Evolutionary conservation across 306 rosid species (phyloP), one percentile per base, ranked within the genome.

Genomic region (Trifolium repens): DNA sequence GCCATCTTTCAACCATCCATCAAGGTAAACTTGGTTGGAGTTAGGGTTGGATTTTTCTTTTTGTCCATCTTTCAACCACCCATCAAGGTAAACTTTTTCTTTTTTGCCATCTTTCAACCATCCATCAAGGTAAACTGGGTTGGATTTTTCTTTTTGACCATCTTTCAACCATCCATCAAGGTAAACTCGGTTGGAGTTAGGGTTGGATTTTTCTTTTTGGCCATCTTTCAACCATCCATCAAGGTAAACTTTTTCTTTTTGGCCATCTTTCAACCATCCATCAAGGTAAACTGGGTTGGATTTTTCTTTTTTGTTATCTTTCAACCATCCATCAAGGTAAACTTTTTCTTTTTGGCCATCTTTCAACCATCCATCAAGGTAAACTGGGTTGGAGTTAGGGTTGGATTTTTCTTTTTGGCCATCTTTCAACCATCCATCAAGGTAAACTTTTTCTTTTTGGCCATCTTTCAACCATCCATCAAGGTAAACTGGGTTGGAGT

Each of bases 121-220:
- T 0, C 34, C 34, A 30, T 30, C 34, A 3, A 30, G 34, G 5
- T 30, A 30, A 3, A 2, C 12, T 2, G 16, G 3, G 1, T 19
- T 58, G 5, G 34, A 3, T 11, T 5, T n/a, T 13, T 11, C 26
- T 35, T 22, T 22, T 22, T 1, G 16, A 1, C 4, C 5, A 11
- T 81, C 53, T 75, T 58, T 72, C 26, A 58, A 37, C 73, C 73
- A 69, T 1, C 73, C 73, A 49, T 69, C 60, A n/a, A 69, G 44
- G 3, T 69, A 69, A 14, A 3, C 30, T 4, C 4, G 35, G 1
- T 32, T 32, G 35, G 35, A 4, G 6, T 68, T 17, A 46, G 34
- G 73, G 1, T 15, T 47, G 10, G 27, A 32, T 32, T 32, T 32
- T 32, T 5, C 35, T 4, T 30, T 30, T 30, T 16, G n/a, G 8